Evolutionary conservation across 23 red algal species (phyloP).

Genomic region (Porphyridium purpureum): DNA sequence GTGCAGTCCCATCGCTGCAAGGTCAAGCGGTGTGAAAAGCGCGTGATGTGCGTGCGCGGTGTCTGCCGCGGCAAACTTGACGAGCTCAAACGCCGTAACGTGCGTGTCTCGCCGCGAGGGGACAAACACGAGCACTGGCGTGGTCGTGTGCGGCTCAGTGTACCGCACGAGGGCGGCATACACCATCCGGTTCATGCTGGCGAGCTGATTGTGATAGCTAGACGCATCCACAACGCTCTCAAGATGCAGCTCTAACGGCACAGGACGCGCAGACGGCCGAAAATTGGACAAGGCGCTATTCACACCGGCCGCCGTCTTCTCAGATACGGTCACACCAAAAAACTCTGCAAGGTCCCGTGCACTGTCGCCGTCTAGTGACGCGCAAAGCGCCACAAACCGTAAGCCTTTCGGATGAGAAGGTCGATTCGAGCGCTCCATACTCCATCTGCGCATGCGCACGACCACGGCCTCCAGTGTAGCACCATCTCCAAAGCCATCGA

Average conservation of each 20-base stretch:
- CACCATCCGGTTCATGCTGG: background rate
- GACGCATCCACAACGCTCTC: background rate
- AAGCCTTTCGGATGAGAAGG: no score
- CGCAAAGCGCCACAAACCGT: constrained; percentile 56
- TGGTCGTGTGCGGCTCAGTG: background rate
- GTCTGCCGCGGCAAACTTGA: background rate
- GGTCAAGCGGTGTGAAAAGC: background rate
- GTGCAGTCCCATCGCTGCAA: background rate
- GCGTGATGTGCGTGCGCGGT: background rate
- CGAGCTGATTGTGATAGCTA: background rate
- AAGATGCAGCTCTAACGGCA: constrained; percentile 25
- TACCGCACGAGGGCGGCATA: background rate
- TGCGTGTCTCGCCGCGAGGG: constrained; percentile 30
- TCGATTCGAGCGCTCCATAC: constrained; percentile 9
- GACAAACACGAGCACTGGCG: constrained; percentile 40
- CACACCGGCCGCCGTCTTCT: no score
- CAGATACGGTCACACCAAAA: no score
- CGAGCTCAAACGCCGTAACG: constrained; percentile 21
- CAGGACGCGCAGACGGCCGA: constrained; percentile 19
- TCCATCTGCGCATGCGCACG: constrained; percentile 24
- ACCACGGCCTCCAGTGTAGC: constrained; percentile 33
- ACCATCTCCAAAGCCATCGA: constrained; percentile 5
- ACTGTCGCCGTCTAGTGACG: no score
- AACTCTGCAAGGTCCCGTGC: no score
- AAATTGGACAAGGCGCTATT: constrained; percentile 71